Evolutionary conservation across 345 rosid genomes (phyloP).

Genomic region (Passiflora organensis): DNA sequence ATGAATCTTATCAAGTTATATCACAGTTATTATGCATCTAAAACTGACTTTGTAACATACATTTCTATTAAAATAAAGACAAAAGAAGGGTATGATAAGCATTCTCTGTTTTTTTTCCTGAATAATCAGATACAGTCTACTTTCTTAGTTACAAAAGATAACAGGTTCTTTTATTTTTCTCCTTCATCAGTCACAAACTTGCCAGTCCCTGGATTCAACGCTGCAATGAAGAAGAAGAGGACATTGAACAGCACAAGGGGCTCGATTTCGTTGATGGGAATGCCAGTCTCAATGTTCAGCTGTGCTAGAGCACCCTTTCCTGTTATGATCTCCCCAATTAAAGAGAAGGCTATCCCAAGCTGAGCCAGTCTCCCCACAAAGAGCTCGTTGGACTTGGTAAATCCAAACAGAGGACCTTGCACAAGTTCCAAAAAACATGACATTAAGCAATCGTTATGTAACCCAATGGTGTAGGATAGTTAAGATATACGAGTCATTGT

Average conservation of each 20-base stretch:
- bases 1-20: too few species aligned
- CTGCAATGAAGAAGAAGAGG: slow-evolving; percentile 83
- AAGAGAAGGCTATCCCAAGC: slow-evolving; percentile 85
- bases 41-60: too few species aligned
- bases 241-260: slow-evolving; percentile 90
- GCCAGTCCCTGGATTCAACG: slow-evolving; percentile 91
- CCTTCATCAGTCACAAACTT: slow-evolving; percentile 82
- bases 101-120: too few species aligned
- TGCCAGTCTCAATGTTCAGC: slow-evolving; percentile 92
- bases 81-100: too few species aligned
- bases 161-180: slow-evolving; percentile 30
- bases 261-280: slow-evolving; percentile 80
- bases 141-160: too few species aligned
- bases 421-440: neutral
- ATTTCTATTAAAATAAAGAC: too few species aligned
- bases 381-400: slow-evolving; percentile 87
- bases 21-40: too few species aligned
- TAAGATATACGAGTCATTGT: too few species aligned
- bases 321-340: slow-evolving; percentile 89
- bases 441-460: too few species aligned
- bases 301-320: slow-evolving; percentile 97
- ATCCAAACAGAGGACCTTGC: slow-evolving; percentile 89
- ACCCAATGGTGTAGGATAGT: too few species aligned
- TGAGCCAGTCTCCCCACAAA: slow-evolving; percentile 97
- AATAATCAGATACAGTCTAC: too few species aligned